Conservation (phyloP, 2,329 filamentous ascomycete genomes). For the Monilinia laxa region DNA sequence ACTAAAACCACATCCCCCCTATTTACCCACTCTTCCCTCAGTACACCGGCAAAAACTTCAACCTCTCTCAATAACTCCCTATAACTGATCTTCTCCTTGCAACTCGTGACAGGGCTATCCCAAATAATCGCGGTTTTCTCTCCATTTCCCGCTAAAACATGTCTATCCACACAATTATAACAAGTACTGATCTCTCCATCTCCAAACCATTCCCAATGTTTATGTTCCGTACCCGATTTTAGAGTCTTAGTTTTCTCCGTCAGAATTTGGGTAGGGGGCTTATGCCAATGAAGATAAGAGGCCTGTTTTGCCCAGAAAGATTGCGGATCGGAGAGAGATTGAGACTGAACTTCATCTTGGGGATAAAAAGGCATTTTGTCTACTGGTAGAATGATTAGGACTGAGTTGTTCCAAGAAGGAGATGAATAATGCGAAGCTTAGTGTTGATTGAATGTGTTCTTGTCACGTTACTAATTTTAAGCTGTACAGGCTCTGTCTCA, state of each 20-base stretch:
- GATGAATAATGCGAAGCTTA: background rate
- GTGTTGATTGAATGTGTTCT: background rate
- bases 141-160: constrained; percentile 78
- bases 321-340: constrained; percentile 67
- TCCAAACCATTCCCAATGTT: constrained; percentile 87
- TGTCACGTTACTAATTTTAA: background rate
- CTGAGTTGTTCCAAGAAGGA: background rate
- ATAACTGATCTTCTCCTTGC: constrained; percentile 74
- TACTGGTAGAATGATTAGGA: background rate
- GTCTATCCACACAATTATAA: constrained; percentile 88
- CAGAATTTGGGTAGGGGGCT: constrained; percentile 64
- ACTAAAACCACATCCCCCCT: constrained; percentile 86
- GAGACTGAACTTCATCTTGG: constrained; percentile 40
- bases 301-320: constrained; percentile 76
- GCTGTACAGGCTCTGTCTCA: background rate
- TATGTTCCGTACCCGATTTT: constrained; percentile 60
- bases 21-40: constrained; percentile 77
- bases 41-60: constrained; percentile 74
- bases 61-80: constrained; percentile 74
- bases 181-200: constrained; percentile 86
- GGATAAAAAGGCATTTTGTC: constrained; percentile 35
- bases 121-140: constrained; percentile 75
- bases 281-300: constrained; percentile 76
- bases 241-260: constrained; percentile 62
- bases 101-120: constrained; percentile 79